Evolutionary conservation across 208 protist species (phyloP).

Genomic region (Balamuthia mandrillaris): DNA sequence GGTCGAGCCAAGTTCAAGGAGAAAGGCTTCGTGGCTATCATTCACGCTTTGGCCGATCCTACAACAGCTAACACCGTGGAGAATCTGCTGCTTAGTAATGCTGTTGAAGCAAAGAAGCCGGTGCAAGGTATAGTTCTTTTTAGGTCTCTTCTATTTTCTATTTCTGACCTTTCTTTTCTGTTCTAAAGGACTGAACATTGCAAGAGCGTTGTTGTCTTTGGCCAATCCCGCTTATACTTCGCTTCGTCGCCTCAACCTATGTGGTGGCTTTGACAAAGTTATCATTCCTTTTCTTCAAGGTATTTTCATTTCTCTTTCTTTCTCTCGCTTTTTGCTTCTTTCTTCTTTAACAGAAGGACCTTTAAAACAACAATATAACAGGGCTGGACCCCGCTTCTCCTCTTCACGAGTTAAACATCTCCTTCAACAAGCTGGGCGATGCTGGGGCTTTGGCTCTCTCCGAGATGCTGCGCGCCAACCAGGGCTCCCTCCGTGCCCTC

Average conservation of each 20-base stretch:
- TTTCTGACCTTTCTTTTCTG: neutral
- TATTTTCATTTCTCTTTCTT: no score
- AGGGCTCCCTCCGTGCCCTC: neutral
- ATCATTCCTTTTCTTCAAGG: neutral
- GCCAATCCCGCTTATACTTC: neutral
- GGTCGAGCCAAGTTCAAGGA: neutral
- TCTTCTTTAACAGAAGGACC: no score
- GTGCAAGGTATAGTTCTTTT: neutral
- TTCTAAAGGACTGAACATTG: neutral
- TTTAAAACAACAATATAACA: no score
- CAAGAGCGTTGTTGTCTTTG: neutral
- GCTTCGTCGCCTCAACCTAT: neutral
- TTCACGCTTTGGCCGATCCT: neutral
- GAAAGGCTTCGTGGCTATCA: neutral
- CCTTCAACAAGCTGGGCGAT: neutral
- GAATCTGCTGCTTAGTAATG: neutral
- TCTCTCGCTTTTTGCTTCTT: no score
- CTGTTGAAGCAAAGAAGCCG: neutral
- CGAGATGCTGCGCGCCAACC: neutral
- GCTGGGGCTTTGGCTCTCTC: neutral
- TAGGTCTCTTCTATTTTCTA: neutral
- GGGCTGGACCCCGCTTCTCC: neutral
- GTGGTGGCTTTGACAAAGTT: neutral
- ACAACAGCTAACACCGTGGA: neutral
- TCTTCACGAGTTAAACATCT: neutral